Conservation (phyloP, 371 early-diverging fungal genomes). For the Haplosporangium sp. region DNA sequence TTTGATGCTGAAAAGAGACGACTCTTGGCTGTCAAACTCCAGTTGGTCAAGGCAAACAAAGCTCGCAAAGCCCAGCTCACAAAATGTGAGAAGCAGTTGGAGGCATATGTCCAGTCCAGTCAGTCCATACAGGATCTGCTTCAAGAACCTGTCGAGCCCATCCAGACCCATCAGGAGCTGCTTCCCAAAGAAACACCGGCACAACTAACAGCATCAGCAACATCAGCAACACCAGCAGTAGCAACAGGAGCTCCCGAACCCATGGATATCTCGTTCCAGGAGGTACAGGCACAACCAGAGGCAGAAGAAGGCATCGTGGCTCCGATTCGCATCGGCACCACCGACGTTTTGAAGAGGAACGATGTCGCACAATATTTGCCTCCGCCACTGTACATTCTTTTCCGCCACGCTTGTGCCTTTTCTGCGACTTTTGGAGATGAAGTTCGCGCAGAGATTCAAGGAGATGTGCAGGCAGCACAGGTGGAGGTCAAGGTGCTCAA, state of each 20-base stretch:
- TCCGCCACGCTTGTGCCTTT: conserved; percentile 42
- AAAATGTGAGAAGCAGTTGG: conserved; percentile 43
- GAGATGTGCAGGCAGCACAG: conserved; percentile 31
- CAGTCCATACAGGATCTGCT: conserved; percentile 41
- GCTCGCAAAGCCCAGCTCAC: conserved; percentile 30
- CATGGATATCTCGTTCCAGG: conserved; percentile 3
- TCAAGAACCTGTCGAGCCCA: conserved; percentile 31
- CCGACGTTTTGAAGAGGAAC: conserved; percentile 28
- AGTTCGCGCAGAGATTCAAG: conserved; percentile 36
- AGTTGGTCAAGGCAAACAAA: conserved; percentile 44
- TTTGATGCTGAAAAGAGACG: conserved; percentile 50
- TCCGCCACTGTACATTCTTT: conserved; percentile 39
- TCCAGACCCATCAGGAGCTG: conserved; percentile 21
- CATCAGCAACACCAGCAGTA: conserved; percentile 1
- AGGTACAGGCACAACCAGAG: background rate
- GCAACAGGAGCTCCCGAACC: background rate
- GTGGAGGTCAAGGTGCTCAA: conserved; percentile 16
- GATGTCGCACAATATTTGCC: conserved; percentile 36
- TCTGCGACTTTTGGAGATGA: conserved; percentile 44
- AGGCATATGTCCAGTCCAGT: conserved; percentile 32
- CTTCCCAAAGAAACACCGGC: conserved; percentile 1
- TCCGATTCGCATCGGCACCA: conserved; percentile 25
- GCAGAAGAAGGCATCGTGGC: conserved; percentile 7
- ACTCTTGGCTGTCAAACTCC: conserved; percentile 38
- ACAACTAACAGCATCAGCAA: background rate